Evolutionary conservation across 768 basidiomycete species (phyloP).

Genomic region (Rhizopogon vinicolor): DNA sequence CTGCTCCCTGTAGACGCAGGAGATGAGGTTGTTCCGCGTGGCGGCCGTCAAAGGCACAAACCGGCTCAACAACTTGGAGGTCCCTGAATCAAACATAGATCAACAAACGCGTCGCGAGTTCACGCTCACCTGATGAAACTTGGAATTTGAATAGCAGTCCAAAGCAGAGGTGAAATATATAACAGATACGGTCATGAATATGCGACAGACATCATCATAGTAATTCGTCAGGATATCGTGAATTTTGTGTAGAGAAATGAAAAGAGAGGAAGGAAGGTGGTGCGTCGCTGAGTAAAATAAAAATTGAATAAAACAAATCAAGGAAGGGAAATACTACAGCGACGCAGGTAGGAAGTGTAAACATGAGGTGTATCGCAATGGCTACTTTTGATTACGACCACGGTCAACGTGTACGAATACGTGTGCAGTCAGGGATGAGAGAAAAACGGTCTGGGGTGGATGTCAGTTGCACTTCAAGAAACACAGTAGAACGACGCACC

Average conservation of each 20-base stretch:
- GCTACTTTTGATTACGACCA: constrained; percentile 7
- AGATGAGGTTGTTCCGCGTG: too few relatives aligned
- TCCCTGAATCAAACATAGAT: constrained; percentile 9
- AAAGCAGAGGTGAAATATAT: neutral
- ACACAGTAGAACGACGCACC: neutral
- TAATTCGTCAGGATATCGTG: constrained; percentile 1
- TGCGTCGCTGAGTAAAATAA: neutral
- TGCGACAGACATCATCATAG: neutral
- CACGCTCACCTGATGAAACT: constrained; percentile 14
- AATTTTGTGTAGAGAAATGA: neutral
- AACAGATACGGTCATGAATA: neutral
- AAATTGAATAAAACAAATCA: neutral
- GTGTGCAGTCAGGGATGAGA: neutral
- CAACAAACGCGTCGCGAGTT: constrained; percentile 17
- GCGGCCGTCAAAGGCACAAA: too few relatives aligned
- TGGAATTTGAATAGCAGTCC: neutral
- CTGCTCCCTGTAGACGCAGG: too few relatives aligned
- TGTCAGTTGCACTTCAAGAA: too few relatives aligned
- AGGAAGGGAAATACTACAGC: neutral
- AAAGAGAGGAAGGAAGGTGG: neutral
- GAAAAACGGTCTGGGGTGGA: neutral
- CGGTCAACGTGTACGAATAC: neutral
- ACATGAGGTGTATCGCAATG: constrained; percentile 4
- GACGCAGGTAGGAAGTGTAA: constrained; percentile 2
- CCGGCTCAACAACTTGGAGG: too few relatives aligned